Percentiles rank a stretch among this genome's conserved stretches.
Evolutionary conservation across 192 early-diverging fungal species (phyloP).

Genomic region (Mortierella hygrophila): DNA sequence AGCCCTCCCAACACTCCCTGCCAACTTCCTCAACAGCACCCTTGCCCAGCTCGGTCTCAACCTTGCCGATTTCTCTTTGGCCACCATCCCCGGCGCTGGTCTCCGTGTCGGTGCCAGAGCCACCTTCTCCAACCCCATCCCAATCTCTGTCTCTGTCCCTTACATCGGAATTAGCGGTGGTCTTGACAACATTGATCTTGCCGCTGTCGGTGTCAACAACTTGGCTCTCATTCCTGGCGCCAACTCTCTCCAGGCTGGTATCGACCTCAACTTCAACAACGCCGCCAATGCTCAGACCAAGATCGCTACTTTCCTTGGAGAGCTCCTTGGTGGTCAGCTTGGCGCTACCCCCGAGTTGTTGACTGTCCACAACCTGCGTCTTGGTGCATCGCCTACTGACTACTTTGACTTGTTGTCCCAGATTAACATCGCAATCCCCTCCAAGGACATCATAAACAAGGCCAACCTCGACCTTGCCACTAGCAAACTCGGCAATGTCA

Average conservation of each 20-base stretch:
- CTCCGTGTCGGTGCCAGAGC: constrained; percentile 22
- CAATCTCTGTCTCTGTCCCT: constrained; percentile 9
- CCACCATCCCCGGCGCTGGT: constrained; percentile 19
- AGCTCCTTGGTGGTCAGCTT: constrained; percentile 11
- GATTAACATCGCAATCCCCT: constrained; percentile 12
- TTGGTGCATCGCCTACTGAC: constrained; percentile 8
- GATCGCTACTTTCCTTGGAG: constrained; percentile 8
- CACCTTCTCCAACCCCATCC: constrained; percentile 16
- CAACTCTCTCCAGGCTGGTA: constrained; percentile 4
- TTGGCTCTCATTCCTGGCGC: constrained; percentile 3
- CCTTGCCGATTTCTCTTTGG: constrained; percentile 11
- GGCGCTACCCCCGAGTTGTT: constrained; percentile 9
- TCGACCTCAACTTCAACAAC: constrained; percentile 18
- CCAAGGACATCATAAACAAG: constrained; percentile 13
- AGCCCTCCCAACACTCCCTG: neutral
- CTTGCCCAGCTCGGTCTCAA: constrained; percentile 19
- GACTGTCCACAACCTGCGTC: constrained; percentile 5
- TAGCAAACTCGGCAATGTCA: constrained; percentile 10
- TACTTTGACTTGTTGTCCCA: constrained; percentile 14
- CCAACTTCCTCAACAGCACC: constrained; percentile 9
- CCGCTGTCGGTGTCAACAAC: constrained; percentile 2
- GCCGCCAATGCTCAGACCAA: constrained; percentile 10
- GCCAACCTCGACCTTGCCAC: constrained; percentile 2
- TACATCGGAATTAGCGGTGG: constrained; percentile 15
- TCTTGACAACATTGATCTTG: constrained; percentile 9